Evolutionary conservation across 2,329 filamentous ascomycete species (phyloP), one percentile per base, ranked within the genome.

Genomic region (Fusarium sp.): DNA sequence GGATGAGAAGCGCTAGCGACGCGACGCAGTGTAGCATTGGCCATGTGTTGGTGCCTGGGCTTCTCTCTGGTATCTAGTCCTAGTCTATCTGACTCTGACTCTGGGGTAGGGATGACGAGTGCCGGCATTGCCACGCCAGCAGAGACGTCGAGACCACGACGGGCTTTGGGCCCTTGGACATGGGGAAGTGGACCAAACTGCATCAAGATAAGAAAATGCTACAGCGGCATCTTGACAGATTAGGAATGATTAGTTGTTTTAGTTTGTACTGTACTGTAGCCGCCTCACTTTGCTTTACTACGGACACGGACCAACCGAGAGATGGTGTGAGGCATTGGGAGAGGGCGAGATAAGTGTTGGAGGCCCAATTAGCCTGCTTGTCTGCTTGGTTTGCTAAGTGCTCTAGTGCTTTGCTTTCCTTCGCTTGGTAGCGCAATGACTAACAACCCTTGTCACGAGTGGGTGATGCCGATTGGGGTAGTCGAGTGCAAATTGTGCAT

Each of bases 401-500:
- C n/a, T n/a, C n/a, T n/a, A 9, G 8, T 58, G 48, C 49, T 37
- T 60, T 27, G 55, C 43, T 39, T 60, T 33, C 8, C 31, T 33
- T 33, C 31, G 31, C 31, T 33, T 33, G 31, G 31, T 33, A 33
- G 31, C 39, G n/a, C 15, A 36, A 27, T 37, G 58, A 37, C 33
- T 20, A n/a, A 13, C 33, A n/a, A 55, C 43, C 65, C 65, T 41
- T 61, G 60, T 36, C 40, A 41, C n/a, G n/a, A n/a, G n/a, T 43
- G 37, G 59, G 48, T 60, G 51, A 52, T 68, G 23, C 66, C 66
- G 23, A 62, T 66, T 67, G 62, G 57, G 66, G 66, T 69, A 58
- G 48, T 13, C 42, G 48, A 54, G 35, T 45, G 62, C 66, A 69
- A 69, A 69, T 69, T 57, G 52, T 63, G 66, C 66, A 66, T 69